Conservation (phyloP, 116 monocot species). For the Zostera marina region DNA sequence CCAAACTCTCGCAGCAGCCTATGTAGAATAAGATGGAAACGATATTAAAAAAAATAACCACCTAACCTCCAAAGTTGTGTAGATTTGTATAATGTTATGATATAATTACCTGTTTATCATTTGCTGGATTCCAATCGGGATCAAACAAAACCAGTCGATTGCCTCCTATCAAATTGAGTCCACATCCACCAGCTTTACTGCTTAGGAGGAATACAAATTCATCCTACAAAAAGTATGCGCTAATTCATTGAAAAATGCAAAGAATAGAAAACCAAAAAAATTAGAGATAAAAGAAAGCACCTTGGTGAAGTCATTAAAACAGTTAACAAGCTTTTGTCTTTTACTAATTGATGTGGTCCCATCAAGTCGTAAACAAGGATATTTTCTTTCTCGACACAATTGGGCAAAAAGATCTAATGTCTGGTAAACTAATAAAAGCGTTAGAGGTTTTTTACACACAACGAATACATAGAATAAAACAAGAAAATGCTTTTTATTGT, state of each 20-base stretch:
- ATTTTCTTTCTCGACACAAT: constrained; percentile 93
- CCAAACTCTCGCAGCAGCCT: constrained; percentile 99
- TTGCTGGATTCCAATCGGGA: constrained; percentile 99
- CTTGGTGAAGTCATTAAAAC: constrained; percentile 77
- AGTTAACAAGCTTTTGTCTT: constrained; percentile 92
- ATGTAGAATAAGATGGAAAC: constrained; percentile 4
- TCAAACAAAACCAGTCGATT: constrained; percentile 97
- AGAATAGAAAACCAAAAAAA: constrained; percentile 1
- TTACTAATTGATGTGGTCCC: constrained; percentile 92
- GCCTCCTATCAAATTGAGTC: constrained; percentile 95
- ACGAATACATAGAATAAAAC: neutral
- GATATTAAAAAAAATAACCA: neutral
- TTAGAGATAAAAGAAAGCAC: constrained; percentile 14
- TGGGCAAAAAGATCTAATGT: constrained; percentile 93
- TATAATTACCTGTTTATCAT: constrained; percentile 75
- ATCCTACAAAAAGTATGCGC: constrained; percentile 36
- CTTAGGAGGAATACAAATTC: constrained; percentile 97
- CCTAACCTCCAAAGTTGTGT: neutral
- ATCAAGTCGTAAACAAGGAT: constrained; percentile 88
- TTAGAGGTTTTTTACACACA: neutral
- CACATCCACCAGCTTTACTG: constrained; percentile 99
- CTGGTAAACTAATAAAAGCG: constrained; percentile 13
- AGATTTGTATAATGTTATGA: neutral
- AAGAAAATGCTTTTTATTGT: neutral
- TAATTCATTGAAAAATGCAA: neutral